phyloP scores from a whole-genome alignment of 1,284 basidiomycete species.

The Xerocomus nothofagi region DNA sequence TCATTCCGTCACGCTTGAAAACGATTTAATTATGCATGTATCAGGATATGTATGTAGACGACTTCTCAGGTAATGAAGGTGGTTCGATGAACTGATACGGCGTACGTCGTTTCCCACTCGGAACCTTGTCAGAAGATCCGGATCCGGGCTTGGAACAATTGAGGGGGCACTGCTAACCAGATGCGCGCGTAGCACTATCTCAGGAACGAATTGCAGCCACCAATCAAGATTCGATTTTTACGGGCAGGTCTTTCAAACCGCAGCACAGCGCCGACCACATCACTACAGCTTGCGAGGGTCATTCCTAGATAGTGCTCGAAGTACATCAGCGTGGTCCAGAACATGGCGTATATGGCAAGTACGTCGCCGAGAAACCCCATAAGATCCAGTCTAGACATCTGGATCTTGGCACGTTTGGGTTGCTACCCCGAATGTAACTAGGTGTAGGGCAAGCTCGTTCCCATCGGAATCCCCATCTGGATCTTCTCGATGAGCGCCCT shows the following conservation, averaged over 20 bases:
- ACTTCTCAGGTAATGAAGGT: conserved; percentile 31
- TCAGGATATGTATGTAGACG: conserved; percentile 21
- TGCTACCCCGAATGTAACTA: conserved; percentile 37
- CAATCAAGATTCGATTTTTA: conserved; percentile 37
- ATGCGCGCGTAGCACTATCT: conserved; percentile 13
- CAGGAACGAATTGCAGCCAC: conserved; percentile 36
- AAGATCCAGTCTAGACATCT: conserved; percentile 27
- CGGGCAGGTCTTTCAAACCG: conserved; percentile 19
- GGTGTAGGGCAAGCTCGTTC: conserved; percentile 36
- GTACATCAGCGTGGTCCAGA: conserved; percentile 33
- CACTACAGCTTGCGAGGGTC: conserved; percentile 17
- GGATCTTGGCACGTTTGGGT: conserved; percentile 28
- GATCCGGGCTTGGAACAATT: conserved; percentile 34
- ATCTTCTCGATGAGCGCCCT: conserved; percentile 90
- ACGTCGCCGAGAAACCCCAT: conserved; percentile 39
- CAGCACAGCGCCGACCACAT: conserved; percentile 26
- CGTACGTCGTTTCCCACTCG: conserved; percentile 28
- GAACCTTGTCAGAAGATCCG: conserved; percentile 37
- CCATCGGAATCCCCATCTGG: conserved; percentile 63
- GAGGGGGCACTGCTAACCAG: conserved; percentile 27
- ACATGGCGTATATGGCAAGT: conserved; percentile 39
- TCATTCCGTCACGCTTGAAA: conserved; percentile 20
- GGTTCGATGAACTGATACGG: conserved; percentile 26
- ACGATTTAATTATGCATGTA: conserved; percentile 16
- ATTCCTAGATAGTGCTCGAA: conserved; percentile 29